phyloP scores from a whole-genome alignment of 306 rosid genomes.

The Fragaria iinumae region DNA sequence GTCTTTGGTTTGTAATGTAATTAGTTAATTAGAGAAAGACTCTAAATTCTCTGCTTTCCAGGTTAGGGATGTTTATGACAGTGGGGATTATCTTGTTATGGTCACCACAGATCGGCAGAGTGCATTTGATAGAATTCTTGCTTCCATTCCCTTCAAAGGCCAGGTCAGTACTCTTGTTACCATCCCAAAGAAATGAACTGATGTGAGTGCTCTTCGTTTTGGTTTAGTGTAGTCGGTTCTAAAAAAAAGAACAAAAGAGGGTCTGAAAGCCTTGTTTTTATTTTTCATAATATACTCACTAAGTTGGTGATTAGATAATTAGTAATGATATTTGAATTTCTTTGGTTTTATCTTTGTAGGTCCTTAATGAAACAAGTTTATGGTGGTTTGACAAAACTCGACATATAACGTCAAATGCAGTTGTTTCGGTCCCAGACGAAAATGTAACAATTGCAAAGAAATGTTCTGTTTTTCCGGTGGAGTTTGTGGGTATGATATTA shows the following conservation, averaged over 20 bases:
- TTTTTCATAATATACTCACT: neutral
- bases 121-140: constrained; percentile 96
- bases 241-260: neutral
- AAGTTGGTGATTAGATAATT: neutral
- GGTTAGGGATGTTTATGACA: constrained; percentile 92
- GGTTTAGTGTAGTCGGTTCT: constrained; percentile 2
- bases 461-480: constrained; percentile 94
- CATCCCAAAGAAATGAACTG: neutral
- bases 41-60: constrained; percentile 14
- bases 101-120: constrained; percentile 93
- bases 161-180: constrained; percentile 47
- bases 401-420: constrained; percentile 78
- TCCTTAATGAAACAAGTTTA: constrained; percentile 86
- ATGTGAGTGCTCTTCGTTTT: neutral
- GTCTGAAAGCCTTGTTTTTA: neutral
- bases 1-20: neutral
- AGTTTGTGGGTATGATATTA: constrained; percentile 80
- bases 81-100: constrained; percentile 75
- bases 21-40: neutral
- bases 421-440: constrained; percentile 70
- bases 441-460: constrained; percentile 90
- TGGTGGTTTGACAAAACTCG: constrained; percentile 95
- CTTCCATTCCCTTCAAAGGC: constrained; percentile 96
- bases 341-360: constrained; percentile 42
- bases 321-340: neutral